Base-by-base conservation (phyloP, 176 grass and related monocot genomes). In the Raddia distichophylla region DNA sequence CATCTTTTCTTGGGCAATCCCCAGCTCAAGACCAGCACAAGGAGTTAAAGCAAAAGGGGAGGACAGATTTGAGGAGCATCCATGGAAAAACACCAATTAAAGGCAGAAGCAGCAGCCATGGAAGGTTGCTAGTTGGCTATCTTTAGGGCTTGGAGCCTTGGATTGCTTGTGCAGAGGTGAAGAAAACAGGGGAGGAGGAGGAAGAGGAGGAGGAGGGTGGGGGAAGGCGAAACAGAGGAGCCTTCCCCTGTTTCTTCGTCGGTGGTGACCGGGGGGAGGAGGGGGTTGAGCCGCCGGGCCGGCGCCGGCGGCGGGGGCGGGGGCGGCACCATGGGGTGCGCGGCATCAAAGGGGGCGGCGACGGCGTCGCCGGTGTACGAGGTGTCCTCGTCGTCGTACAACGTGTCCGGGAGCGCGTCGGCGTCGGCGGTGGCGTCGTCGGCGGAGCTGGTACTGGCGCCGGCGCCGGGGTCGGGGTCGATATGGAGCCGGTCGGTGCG, bases 291-390 rank as follows among this genome's bases (percentile, higher is more conserved):
- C 57, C 84, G 78, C 63, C 55, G 78, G 45, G 64, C 55, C 4
- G 9, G 52, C n/a, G 59, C 61, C 6, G 7, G 46, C 16, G 45
- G 75, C 19, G 18, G 53, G 49, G 45, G 75, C 19, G 18, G 53
- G 49, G n/a, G 47, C 15, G 22, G 35, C 66, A 53, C 51, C 65
- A 99, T 99, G 96, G 96, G 96, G 63, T 99, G 96, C 75, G 93
- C 86, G 67, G 72, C 88, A 59, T 95, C 97, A 27, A 88, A 88
- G 84, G 75, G 66, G 7, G 84, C 76, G 12, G 68, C 60, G 37
- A 64, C 71, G 51, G 80, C 56, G 13, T 95, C 93, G 33, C 93
- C 93, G 49, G 69, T 72, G 19, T 86, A 87, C 68, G 89, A 88
- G 3, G 82, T 10, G 40, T 34, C 74, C 69, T 61, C 83, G 54